A percentile compares a stretch with the other conserved stretches of the same genome.
Evolutionary conservation across 192 early-diverging fungal species (phyloP).

Genomic region (Endogone sp.): DNA sequence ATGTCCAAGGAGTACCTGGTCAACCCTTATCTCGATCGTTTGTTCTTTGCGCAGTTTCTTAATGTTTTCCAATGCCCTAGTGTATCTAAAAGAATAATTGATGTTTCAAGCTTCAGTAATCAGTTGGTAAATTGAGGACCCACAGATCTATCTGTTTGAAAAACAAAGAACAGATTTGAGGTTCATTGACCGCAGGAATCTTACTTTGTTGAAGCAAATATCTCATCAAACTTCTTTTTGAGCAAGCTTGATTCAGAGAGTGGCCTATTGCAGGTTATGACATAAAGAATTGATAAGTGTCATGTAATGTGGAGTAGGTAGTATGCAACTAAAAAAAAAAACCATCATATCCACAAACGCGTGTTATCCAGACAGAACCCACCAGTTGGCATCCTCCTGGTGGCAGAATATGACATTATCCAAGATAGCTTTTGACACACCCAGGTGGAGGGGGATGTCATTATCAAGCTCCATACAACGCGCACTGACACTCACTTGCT

Average conservation of each 20-base stretch:
- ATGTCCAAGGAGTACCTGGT: slow-evolving; percentile 59
- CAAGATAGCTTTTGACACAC: slow-evolving; percentile 86
- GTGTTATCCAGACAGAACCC: slow-evolving; percentile 3
- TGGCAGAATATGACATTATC: slow-evolving; percentile 99
- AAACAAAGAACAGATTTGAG: background rate
- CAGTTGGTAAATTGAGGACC: too few relatives aligned
- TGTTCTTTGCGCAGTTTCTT: slow-evolving; percentile 74
- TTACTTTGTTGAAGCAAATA: slow-evolving; percentile 87
- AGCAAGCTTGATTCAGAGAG: slow-evolving; percentile 78
- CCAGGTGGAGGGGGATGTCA: slow-evolving; percentile 80
- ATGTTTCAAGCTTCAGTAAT: too few relatives aligned
- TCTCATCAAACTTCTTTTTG: slow-evolving; percentile 99
- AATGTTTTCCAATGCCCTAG: slow-evolving; percentile 85
- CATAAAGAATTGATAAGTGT: slow-evolving; percentile 4
- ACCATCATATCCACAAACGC: background rate
- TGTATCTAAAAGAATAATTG: too few relatives aligned
- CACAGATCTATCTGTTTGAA: too few relatives aligned
- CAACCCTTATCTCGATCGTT: slow-evolving; percentile 53
- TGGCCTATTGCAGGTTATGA: slow-evolving; percentile 51
- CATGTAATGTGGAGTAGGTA: too few relatives aligned
- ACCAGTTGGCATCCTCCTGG: slow-evolving; percentile 97
- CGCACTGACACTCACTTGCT: slow-evolving; percentile 67
- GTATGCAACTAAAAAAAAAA: too few relatives aligned
- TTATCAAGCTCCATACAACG: slow-evolving; percentile 85
- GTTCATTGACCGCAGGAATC: background rate